Evolutionary conservation across 768 basidiomycete species (phyloP).

Genomic region (Asterophora parasitica): DNA sequence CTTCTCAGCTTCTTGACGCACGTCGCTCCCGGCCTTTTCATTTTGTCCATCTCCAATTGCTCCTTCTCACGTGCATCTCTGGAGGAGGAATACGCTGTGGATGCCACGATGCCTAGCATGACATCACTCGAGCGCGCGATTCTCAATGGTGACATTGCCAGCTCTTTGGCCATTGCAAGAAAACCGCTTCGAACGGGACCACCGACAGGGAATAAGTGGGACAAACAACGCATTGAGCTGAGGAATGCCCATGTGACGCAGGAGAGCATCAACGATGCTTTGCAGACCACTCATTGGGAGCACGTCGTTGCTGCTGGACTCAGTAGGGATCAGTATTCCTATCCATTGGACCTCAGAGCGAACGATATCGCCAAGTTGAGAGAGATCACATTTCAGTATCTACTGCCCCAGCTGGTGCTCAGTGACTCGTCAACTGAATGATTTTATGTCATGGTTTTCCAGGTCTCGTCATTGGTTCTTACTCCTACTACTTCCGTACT

Average conservation of each 20-base stretch:
- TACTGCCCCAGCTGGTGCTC: no score
- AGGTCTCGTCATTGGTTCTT: no score
- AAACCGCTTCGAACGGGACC: background rate
- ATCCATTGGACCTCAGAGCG: no score
- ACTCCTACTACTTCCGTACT: no score
- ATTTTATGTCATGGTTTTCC: no score
- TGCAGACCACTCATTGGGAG: slow-evolving; percentile 8
- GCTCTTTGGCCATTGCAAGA: background rate
- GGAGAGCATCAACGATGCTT: slow-evolving; percentile 1
- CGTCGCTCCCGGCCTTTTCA: slow-evolving; percentile 1
- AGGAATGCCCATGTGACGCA: background rate
- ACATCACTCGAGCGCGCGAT: slow-evolving; percentile 1
- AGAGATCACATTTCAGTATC: background rate
- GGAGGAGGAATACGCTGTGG: slow-evolving; percentile 14
- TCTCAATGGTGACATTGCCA: slow-evolving; percentile 4
- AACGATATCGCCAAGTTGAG: background rate
- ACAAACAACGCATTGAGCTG: background rate
- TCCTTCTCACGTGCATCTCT: slow-evolving; percentile 3
- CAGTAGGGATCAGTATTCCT: no score
- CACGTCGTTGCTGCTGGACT: background rate
- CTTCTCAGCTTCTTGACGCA: slow-evolving; percentile 7
- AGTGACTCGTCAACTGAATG: no score
- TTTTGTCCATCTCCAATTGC: slow-evolving; percentile 4
- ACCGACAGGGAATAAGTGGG: background rate
- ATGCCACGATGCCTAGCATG: slow-evolving; percentile 8